Base-by-base conservation (phyloP, 495 filamentous ascomycete species). In the Acidiella bohemica region DNA sequence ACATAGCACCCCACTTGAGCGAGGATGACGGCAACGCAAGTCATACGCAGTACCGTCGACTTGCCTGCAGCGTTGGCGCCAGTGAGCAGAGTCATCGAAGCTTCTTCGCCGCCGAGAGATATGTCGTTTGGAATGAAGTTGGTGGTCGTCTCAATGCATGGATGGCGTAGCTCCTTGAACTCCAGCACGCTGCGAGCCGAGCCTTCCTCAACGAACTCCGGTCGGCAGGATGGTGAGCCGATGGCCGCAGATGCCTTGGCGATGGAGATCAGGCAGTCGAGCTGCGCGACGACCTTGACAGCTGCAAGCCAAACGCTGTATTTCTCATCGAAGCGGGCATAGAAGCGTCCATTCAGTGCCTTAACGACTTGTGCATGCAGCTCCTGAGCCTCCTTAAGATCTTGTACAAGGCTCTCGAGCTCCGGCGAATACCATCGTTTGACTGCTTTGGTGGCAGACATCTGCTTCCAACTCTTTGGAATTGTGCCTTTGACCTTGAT, bases 71-170 rank as follows among this genome's bases (percentile, higher is more conserved):
- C 90, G 58, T 99, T 99, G 31, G 90, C 90, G 53, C 90, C 90
- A 3, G 90, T 99, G 27, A 99, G 72, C 28, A 99, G 71, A 52
- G 84, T 81, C 51, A 99, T 87, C 53, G 85, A 94, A 34, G 86
- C 58, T 0, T 52, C 41, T 29, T 72, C 65, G 24, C 92, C 92
- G 33, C 90, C 90, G 13, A 99, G 76, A 42, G 76, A 71, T 39
- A 99, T 74, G 55, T 94, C 81, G 53, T 99, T 99, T 10, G 90
- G 90, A 50, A 99, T 99, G 59, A 99, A 99, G 59, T 95, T 86
- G 32, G 76, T 73, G 4, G 75, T 84, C 22, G 80, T 80, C 29
- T 86, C 63, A 67, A 97, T 85, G 62, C 90, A 96, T 2, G 90
- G 90, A 56, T 99, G 90, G 3, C 92, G 79, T 12, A 99, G 75